Evolutionary conservation across 305 asterid species (phyloP), one percentile per base, ranked within the genome.

Genomic region (Plantago coronopus): DNA sequence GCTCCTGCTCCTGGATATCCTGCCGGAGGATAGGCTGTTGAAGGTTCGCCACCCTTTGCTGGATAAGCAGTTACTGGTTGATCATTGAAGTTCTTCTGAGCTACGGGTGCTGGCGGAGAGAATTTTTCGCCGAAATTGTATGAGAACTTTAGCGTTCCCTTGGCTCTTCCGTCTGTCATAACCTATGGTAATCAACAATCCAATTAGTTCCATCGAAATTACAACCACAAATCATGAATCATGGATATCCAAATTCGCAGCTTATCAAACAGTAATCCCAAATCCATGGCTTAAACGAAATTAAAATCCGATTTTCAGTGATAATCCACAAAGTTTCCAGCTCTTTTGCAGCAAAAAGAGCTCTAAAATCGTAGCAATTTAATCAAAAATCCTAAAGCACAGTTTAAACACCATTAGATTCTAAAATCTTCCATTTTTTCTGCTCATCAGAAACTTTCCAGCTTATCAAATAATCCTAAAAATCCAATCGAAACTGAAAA

Each of bases 121-220:
- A 80, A 74, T 66, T 85, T 83, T 4, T 82, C 95, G 15, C 91
- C 91, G 57, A 90, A 87, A 7, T 59, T 72, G 61, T 72, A 87
- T n/a, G 95, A 67, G 31, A 90, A 71, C 48, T 74, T 85, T 66
- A 90, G 71, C 17, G 86, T 72, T 4, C 97, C 97, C 61, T 74
- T 85, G 19, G 86, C 72, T 60, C 77, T 87, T 3, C 89, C 86
- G 4, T 22, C 57, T 1, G 57, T 51, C 12, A 51, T 51, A n/a
- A 51, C 57, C 57, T 51, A 23, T 14, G 17, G 12, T 7, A 15
- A 49, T 49, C 55, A 49, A 49, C 20, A 0, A 49, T 48, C 17
- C 23, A 20, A 50, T 50, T 17, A 23, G 17, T 51, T 14, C n/a
- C 29, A 15, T 51, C 10, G 18, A 23, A 4, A 23, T 27, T 3